Evolutionary conservation across 2,329 filamentous ascomycete species (phyloP), one percentile per base, ranked within the genome.

Genomic region (Amylocarpus encephaloides): DNA sequence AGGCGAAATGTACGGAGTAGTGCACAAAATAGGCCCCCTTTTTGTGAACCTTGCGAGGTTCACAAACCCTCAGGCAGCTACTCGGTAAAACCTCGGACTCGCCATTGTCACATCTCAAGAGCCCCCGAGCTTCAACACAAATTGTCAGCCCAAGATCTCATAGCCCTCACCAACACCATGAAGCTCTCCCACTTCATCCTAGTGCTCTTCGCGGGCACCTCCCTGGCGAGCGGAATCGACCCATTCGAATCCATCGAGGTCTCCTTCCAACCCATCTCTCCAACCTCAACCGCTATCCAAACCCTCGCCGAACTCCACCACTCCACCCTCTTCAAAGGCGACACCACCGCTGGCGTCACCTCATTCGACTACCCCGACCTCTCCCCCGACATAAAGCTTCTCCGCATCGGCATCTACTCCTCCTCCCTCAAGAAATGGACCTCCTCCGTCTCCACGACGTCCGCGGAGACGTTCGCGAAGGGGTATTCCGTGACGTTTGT

Each of bases 391-490:
- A 64, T 70, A 2, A 58, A 55, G 19, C 72, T 80, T 9, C 70
- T 83, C 46, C 78, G 80, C 54, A 67, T 84, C 43, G 82, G 81
- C 35, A 62, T 78, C 53, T 84, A 77, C 67, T 74, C 82, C 65
- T 56, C 69, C 18, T 62, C 68, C 19, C 59, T 71, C 10, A 59
- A 64, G 43, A 53, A 58, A 38, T 84, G 80, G 80, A 65, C 68
- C 30, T 76, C 75, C 22, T 75, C 77, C 22, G 78, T 78, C 5
- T 77, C 79, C 6, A 74, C 80, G 12, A 73, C 77, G 26, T 74
- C 76, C 7, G 71, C 67, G 1, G 72, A 76, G 49, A 83, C 79
- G 65, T 82, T 85, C 57, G 68, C 66, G 55, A 82, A 82, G 67
- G 81, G 81, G 5, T 83, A 78, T 64, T 70, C 75, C 55, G 80